A percentile compares a stretch with the other conserved stretches of the same genome.
These are phyloP conservation scores for Drechslerella stenobrocha DNA, from an alignment of 2,329 filamentous ascomycete species.

Conservation along the genomic window DNA sequence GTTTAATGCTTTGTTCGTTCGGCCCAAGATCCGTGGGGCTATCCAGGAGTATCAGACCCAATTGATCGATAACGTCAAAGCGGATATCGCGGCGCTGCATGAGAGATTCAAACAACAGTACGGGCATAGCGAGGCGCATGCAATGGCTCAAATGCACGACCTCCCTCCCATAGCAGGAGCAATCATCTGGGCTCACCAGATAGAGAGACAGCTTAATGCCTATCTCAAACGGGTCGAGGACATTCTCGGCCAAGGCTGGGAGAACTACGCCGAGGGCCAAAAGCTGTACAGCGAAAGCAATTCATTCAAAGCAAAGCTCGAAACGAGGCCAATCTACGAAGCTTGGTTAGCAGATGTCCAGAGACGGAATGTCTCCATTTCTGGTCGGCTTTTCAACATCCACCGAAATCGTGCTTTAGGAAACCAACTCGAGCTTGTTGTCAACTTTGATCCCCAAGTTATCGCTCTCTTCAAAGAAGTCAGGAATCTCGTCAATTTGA, in stretches of 20 bases:
- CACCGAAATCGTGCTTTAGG: slow-evolving; percentile 85
- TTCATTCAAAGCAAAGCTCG: slow-evolving; percentile 92
- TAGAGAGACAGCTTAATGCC: slow-evolving; percentile 88
- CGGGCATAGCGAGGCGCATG: slow-evolving; percentile 94
- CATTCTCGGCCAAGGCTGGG: slow-evolving; percentile 92
- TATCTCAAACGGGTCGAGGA: slow-evolving; percentile 99
- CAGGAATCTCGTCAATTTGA: slow-evolving; percentile 91
- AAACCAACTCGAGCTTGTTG: slow-evolving; percentile 80
- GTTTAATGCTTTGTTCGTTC: slow-evolving; percentile 97
- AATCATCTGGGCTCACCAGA: slow-evolving; percentile 96
- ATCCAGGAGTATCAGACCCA: slow-evolving; percentile 98
- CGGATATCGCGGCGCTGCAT: slow-evolving; percentile 88
- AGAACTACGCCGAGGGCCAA: slow-evolving; percentile 88
- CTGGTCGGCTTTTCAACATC: slow-evolving; percentile 88
- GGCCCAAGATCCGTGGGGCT: slow-evolving; percentile 97
- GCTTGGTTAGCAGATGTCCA: slow-evolving; percentile 92
- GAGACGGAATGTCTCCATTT: slow-evolving; percentile 84
- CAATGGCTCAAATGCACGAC: slow-evolving; percentile 96
- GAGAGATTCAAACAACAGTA: slow-evolving; percentile 99
- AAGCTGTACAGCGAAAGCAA: slow-evolving; percentile 89
- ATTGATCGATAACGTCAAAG: slow-evolving; percentile 96
- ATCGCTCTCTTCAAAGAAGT: slow-evolving; percentile 99
- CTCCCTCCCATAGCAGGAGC: slow-evolving; percentile 93
- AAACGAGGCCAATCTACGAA: slow-evolving; percentile 90
- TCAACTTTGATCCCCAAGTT: slow-evolving; percentile 97